phyloP scores from a whole-genome alignment of 768 basidiomycete genomes.

The Tulasnella sp. region DNA sequence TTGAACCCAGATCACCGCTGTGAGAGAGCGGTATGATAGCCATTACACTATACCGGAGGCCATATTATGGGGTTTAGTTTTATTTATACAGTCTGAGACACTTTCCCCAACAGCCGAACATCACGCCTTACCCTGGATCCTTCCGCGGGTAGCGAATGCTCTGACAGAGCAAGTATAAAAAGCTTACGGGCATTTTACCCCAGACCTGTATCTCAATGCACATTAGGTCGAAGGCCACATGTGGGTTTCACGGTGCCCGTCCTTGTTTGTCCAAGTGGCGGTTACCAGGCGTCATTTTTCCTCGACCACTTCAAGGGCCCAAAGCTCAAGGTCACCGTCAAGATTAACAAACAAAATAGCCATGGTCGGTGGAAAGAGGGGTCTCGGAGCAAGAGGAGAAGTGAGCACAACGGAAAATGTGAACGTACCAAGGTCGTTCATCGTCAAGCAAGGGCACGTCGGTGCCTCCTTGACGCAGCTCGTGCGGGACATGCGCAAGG shows the following conservation, averaged over 20 bases:
- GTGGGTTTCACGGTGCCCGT: too few relatives aligned
- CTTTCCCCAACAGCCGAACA: neutral
- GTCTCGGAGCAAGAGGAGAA: neutral
- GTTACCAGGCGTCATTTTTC: neutral
- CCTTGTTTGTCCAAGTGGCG: neutral
- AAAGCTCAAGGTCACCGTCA: neutral
- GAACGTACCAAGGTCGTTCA: constrained; percentile 79
- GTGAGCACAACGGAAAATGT: neutral
- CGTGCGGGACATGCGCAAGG: constrained; percentile 87
- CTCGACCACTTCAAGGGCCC: neutral
- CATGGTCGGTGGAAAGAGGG: neutral
- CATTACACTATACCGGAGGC: constrained; percentile 22
- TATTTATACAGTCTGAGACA: neutral
- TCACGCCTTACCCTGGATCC: neutral
- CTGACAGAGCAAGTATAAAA: too few relatives aligned
- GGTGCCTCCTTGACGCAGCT: constrained; percentile 83
- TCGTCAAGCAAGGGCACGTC: constrained; percentile 93
- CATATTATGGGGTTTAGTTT: neutral
- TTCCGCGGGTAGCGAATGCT: neutral
- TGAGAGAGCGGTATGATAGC: constrained; percentile 23
- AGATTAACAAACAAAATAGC: neutral
- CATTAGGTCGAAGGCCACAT: neutral
- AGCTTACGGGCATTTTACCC: neutral
- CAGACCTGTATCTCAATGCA: neutral
- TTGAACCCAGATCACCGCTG: constrained; percentile 20